Evolutionary conservation across 192 early-diverging fungal species (phyloP).

Genomic region (Backusella australiensis): DNA sequence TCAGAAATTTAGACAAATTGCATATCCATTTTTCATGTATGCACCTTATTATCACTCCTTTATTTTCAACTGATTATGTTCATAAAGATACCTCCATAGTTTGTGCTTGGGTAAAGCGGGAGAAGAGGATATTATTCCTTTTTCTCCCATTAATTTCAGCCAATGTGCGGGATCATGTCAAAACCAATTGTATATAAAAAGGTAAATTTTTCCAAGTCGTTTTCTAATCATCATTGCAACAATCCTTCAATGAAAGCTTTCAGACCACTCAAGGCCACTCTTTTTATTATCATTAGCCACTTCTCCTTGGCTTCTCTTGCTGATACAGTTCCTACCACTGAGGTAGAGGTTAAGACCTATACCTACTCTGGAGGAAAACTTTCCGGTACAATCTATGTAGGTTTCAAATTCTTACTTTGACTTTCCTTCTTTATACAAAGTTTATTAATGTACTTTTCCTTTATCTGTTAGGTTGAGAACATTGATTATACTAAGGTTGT

Average conservation of each 20-base stretch:
- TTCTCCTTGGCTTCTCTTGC: background rate
- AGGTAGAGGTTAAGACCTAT: conserved; percentile 14
- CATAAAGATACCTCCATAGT: background rate
- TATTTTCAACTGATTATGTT: background rate
- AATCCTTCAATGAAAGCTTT: background rate
- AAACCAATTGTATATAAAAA: background rate
- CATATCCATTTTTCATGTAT: background rate
- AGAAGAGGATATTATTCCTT: background rate
- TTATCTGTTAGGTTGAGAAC: conserved; percentile 9
- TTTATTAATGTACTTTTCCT: background rate
- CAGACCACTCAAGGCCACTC: background rate
- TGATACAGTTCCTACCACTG: conserved; percentile 17
- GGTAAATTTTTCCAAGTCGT: background rate
- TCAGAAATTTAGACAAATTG: background rate
- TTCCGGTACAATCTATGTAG: conserved; percentile 19
- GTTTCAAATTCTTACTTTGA: background rate
- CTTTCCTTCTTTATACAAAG: background rate
- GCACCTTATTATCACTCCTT: background rate
- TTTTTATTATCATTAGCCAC: background rate
- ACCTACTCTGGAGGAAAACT: conserved; percentile 4
- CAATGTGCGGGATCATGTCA: background rate
- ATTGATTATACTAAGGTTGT: conserved; percentile 22
- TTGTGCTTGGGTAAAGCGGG: conserved; percentile 2
- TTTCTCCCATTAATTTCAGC: background rate
- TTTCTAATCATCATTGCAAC: background rate